Conservation (phyloP, 768 basidiomycete species). For the Hydnum rufescens region DNA sequence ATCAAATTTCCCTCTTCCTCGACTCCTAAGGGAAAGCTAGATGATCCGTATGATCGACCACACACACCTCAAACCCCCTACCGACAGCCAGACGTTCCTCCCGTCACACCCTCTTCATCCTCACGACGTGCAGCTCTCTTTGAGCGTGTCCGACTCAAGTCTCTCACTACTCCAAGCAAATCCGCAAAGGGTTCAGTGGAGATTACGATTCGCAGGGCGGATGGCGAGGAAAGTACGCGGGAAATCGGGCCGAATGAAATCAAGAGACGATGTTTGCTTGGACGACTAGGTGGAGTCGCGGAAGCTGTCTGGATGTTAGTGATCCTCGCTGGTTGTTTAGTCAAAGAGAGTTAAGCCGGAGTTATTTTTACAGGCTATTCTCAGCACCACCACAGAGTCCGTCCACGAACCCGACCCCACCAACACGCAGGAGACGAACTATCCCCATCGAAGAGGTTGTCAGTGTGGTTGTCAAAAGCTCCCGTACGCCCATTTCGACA, state of each 20-base stretch:
- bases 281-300: slow-evolving; percentile 60
- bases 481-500: slow-evolving; percentile 7
- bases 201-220: slow-evolving; percentile 16
- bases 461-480: slow-evolving; percentile 7
- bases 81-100: neutral
- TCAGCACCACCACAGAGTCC: neutral
- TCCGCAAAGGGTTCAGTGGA: slow-evolving; percentile 3
- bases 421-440: slow-evolving; percentile 5
- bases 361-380: slow-evolving; percentile 4
- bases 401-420: slow-evolving; percentile 1
- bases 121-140: slow-evolving; percentile 64
- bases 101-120: slow-evolving; percentile 17
- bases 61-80: neutral
- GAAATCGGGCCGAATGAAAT: slow-evolving; percentile 63
- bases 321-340: neutral
- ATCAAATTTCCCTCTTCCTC: neutral
- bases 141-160: slow-evolving; percentile 58
- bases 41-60: no score
- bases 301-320: slow-evolving; percentile 76
- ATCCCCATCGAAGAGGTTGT: slow-evolving; percentile 9
- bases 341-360: neutral
- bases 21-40: no score
- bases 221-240: slow-evolving; percentile 44
- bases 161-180: slow-evolving; percentile 37
- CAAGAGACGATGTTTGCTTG: slow-evolving; percentile 53